Evolutionary conservation across 768 basidiomycete genomes (phyloP).

Genomic region (Boletus vinaceobasis): DNA sequence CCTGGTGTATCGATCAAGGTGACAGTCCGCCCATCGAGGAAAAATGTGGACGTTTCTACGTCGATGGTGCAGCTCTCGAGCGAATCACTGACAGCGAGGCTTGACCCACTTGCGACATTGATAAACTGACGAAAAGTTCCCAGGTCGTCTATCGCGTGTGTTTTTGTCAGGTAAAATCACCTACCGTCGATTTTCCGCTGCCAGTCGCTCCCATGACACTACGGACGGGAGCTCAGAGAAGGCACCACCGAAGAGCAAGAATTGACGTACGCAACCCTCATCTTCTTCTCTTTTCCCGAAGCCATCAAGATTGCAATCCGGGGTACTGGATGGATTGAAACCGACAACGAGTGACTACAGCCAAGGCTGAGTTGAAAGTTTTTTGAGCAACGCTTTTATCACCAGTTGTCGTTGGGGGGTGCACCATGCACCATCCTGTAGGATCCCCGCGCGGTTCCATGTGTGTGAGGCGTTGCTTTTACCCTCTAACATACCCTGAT

Average conservation of each 20-base stretch:
- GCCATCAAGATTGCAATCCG: slow-evolving; percentile 7
- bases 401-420: background rate
- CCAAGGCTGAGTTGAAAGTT: background rate
- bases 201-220: slow-evolving; percentile 26
- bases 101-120: slow-evolving; percentile 19
- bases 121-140: slow-evolving; percentile 11
- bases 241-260: background rate
- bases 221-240: slow-evolving; percentile 4
- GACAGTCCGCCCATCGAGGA: slow-evolving; percentile 39
- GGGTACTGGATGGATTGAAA: background rate
- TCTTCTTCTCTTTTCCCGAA: slow-evolving; percentile 1
- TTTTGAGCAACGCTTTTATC: slow-evolving; percentile 2
- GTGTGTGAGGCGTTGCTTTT: slow-evolving; percentile 1
- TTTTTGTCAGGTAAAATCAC: background rate
- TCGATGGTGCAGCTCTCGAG: slow-evolving; percentile 26
- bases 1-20: slow-evolving; percentile 59
- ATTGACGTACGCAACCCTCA: slow-evolving; percentile 20
- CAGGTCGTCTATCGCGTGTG: background rate
- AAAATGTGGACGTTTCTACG: slow-evolving; percentile 37
- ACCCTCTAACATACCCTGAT: background rate
- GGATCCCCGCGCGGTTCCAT: background rate
- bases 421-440: background rate
- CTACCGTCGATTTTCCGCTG: slow-evolving; percentile 24
- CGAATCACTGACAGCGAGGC: slow-evolving; percentile 20
- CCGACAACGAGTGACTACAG: background rate